A percentile compares a stretch with the other conserved stretches of the same genome.
phyloP scores from a whole-genome alignment of 441 rosid genomes.

The Croton setiger region DNA sequence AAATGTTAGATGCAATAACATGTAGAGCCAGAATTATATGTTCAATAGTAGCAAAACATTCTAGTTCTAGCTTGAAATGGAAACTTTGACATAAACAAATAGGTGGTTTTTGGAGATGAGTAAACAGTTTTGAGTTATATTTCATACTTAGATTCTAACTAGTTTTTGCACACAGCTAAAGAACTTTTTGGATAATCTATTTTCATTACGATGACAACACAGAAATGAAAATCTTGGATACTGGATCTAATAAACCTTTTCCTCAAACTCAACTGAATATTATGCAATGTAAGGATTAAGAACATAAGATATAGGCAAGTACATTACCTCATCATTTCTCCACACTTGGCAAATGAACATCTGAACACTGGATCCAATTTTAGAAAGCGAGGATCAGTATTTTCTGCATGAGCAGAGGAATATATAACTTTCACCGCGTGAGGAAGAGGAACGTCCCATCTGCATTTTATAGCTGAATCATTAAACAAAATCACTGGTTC shows the following conservation, averaged over 20 bases:
- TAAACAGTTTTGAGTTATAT: neutral
- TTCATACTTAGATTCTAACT: neutral
- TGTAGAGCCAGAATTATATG: neutral
- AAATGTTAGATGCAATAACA: neutral
- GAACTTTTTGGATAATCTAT: neutral
- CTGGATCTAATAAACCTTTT: neutral
- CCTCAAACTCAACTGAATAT: neutral
- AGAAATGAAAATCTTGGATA: neutral
- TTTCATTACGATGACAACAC: neutral
- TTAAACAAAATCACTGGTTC: conserved; percentile 21
- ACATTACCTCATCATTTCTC: conserved; percentile 62
- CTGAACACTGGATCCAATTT: conserved; percentile 83
- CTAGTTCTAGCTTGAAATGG: neutral
- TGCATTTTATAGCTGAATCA: conserved; percentile 34
- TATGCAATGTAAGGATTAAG: conserved; percentile 6
- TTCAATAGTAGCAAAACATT: neutral
- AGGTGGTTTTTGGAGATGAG: neutral
- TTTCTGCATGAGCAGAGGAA: conserved; percentile 47
- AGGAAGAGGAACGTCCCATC: conserved; percentile 98
- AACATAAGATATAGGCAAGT: conserved; percentile 10
- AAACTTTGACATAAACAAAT: neutral
- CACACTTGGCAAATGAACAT: conserved; percentile 65
- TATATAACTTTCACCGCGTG: conserved; percentile 48
- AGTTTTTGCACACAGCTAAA: neutral
- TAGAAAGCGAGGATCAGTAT: conserved; percentile 85